Evolutionary conservation across 73 alveolate genomes (phyloP).

Genomic region (Blepharisma stoltei): DNA sequence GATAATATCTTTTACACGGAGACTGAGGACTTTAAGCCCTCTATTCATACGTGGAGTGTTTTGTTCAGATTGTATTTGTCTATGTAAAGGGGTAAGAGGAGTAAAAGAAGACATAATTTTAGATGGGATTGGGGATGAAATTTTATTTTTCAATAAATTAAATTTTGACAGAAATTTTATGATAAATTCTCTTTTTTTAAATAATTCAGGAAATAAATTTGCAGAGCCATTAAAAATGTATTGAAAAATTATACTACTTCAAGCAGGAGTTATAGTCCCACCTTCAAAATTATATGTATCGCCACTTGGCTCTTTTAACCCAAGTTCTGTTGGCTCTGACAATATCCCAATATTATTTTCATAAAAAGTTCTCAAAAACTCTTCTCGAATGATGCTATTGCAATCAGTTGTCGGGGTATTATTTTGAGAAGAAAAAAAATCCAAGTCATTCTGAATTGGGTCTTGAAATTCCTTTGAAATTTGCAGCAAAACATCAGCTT

Average conservation of each 20-base stretch:
- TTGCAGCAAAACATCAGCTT: background rate
- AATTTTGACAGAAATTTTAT: too few species aligned
- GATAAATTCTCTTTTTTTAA: too few species aligned
- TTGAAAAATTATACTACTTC: too few species aligned
- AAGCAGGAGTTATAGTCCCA: too few species aligned
- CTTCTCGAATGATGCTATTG: background rate
- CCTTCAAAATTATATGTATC: too few species aligned
- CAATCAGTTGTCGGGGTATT: background rate
- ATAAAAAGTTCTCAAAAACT: background rate
- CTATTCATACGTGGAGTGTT: conserved; percentile 25
- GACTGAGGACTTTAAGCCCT: conserved; percentile 56
- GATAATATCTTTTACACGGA: conserved; percentile 47
- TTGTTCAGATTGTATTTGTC: background rate
- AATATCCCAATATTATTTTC: background rate
- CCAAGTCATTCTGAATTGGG: too few species aligned
- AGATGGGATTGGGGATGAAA: too few species aligned
- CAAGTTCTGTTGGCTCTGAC: conserved; percentile 7
- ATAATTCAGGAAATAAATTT: too few species aligned
- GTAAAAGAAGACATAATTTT: too few species aligned
- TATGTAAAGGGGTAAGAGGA: background rate
- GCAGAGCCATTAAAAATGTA: too few species aligned
- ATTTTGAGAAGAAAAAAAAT: background rate
- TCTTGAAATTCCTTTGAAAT: conserved; percentile 1
- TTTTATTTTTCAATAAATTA: too few species aligned
- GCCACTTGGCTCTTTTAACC: background rate